Base-by-base conservation (phyloP, 169 alveolate genomes). In the Eimeria necatrix region DNA sequence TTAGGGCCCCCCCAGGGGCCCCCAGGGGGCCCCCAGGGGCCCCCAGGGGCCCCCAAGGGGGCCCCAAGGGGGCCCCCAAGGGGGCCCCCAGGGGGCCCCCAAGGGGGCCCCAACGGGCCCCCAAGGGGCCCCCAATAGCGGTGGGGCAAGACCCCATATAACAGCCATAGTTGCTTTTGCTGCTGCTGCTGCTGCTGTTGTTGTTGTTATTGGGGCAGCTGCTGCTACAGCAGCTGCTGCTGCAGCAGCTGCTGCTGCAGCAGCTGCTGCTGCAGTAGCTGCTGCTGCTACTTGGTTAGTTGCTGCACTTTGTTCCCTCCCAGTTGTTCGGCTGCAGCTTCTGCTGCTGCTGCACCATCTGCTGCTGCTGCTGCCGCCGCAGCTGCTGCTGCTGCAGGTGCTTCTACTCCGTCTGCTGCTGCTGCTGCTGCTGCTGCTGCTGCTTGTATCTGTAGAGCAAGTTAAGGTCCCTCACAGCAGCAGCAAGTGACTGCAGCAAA, bases 161-260 rank as follows among this genome's bases (percentile, higher is more conserved):
- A 14, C 20, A 56, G 14, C 64, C 8, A 56, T 14, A 14, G 76
- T 20, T 64, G 76, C 26, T n/a, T 14, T 24, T 64, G 76, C 76
- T 64, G 76, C 18, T 64, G 76, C 76, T 64, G 76, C 76, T 64
- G 76, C 26, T 64, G 26, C 76, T 64, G 76, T 56, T 14, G 64
- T 56, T 14, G 64, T 56, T 8, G 64, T 14, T 56, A 56, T 56
- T 56, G 64, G 20, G 8, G 64, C 64, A 56, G 64, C 8, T n/a
- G 64, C 64, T 56, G 64, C n/a, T n/a, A n/a, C n/a, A n/a, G n/a
- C 14, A 14, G 14, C 64, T 56, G 14, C 64, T 8, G 14, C 64
- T 8, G 64, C 20, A 56, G 64, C 14, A 14, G 20, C 14, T 8
- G 14, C 14, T 8, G 64, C 64, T 56, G 64, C 20, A 56, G 14